A percentile compares a stretch with the other conserved stretches of the same genome.
Conservation (phyloP, 306 rosid species). For the Arachis stenosperma region DNA sequence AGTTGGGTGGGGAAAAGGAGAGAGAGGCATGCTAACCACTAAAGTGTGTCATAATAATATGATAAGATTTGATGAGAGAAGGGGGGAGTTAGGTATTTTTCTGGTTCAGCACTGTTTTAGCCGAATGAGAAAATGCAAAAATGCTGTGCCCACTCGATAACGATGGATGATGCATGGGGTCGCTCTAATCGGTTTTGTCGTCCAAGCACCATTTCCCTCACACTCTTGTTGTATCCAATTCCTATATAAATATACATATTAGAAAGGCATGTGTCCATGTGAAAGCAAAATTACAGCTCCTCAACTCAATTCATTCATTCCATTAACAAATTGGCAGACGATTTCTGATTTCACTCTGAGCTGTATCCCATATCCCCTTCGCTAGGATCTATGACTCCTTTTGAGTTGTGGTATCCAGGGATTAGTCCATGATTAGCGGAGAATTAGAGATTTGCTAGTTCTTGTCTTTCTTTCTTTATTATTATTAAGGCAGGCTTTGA, state of each 20-base stretch:
- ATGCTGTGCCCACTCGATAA: slow-evolving; percentile 38
- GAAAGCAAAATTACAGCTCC: slow-evolving; percentile 41
- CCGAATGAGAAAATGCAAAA: slow-evolving; percentile 33
- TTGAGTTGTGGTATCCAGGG: slow-evolving; percentile 34
- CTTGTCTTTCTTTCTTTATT: slow-evolving; percentile 5
- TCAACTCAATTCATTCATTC: neutral
- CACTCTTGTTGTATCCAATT: slow-evolving; percentile 29
- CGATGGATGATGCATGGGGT: slow-evolving; percentile 51
- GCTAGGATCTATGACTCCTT: slow-evolving; percentile 42
- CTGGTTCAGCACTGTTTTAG: slow-evolving; percentile 51
- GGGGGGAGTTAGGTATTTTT: slow-evolving; percentile 72
- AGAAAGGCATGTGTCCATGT: slow-evolving; percentile 38
- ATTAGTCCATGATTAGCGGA: slow-evolving; percentile 71
- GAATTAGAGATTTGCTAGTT: slow-evolving; percentile 14
- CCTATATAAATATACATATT: no score
- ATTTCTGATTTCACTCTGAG: slow-evolving; percentile 47
- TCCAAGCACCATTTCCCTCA: neutral
- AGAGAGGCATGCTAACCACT: slow-evolving; percentile 69
- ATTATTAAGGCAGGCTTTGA: neutral
- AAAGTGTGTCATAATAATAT: slow-evolving; percentile 59
- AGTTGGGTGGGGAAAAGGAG: slow-evolving; percentile 49
- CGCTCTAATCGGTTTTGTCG: slow-evolving; percentile 49
- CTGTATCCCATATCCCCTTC: slow-evolving; percentile 56
- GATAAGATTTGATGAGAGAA: slow-evolving; percentile 62
- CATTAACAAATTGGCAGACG: slow-evolving; percentile 29